Conservation (phyloP, 1,284 basidiomycete species). For the Ceratobasidium sp. region DNA sequence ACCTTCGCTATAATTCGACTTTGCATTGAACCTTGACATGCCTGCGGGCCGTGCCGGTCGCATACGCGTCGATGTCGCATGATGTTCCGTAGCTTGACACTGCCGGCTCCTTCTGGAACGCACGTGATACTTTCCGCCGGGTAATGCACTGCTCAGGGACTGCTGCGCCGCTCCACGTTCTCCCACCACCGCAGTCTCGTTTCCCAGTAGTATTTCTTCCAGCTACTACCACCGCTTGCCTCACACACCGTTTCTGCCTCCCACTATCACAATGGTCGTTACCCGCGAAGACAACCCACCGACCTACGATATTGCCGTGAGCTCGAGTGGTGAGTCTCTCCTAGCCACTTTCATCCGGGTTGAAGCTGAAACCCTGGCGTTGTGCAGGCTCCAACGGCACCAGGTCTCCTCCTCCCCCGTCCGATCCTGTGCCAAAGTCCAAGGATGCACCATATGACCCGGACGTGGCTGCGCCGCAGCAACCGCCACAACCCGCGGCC, state of each 20-base stretch:
- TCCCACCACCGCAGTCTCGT: slow-evolving; percentile 22
- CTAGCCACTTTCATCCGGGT: not conserved
- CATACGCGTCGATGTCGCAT: not conserved
- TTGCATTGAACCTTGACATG: slow-evolving; percentile 21
- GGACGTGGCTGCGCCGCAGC: slow-evolving; percentile 40
- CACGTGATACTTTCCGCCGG: slow-evolving; percentile 21
- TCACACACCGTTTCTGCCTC: not conserved
- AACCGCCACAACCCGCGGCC: slow-evolving; percentile 27
- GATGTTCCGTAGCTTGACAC: not conserved
- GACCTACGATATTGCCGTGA: slow-evolving; percentile 50
- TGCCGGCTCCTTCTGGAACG: not conserved
- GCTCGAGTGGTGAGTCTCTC: slow-evolving; percentile 44
- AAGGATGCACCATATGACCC: slow-evolving; percentile 46
- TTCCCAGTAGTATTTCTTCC: slow-evolving; percentile 19
- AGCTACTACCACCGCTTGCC: not conserved
- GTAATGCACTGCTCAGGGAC: slow-evolving; percentile 24
- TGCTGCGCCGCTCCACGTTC: slow-evolving; percentile 17
- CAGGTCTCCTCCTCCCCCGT: slow-evolving; percentile 49
- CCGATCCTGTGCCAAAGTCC: slow-evolving; percentile 51
- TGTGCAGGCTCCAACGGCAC: slow-evolving; percentile 41
- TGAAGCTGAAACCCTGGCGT: slow-evolving; percentile 9
- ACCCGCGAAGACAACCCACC: slow-evolving; percentile 46
- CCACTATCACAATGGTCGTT: slow-evolving; percentile 23
- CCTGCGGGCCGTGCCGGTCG: not conserved
- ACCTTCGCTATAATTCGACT: slow-evolving; percentile 14